Base-by-base conservation (phyloP, 2,329 filamentous ascomycete species). In the Aspergillus amoenus region DNA sequence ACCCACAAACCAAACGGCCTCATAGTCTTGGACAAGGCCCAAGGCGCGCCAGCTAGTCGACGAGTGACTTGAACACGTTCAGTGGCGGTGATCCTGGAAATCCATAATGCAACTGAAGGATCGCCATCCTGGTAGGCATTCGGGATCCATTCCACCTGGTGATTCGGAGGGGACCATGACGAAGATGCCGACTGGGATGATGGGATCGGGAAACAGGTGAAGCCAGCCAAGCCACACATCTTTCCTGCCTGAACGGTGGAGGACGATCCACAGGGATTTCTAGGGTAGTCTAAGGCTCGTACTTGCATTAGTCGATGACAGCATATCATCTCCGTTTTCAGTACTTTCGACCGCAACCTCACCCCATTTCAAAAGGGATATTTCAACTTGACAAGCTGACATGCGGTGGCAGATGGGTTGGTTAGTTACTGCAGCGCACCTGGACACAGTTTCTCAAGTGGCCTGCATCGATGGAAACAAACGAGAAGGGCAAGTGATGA, bases 301-400 rank as follows among this genome's bases (percentile, higher is more conserved):
- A 21, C 50, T 44, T 52, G 50, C 50, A 52, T 52, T 52, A 52
- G 50, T 34, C 41, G 41, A 21, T 45, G 40, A 27, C 30, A 45
- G 21, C 50, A 34, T 43, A 43, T 27, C 15, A 39, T 45, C 42
- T 44, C 42, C 50, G 42, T 39, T 45, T 18, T 34, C 17, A 17
- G 18, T 52, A 37, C 50, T 45, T 45, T 40, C 9, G 22, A 4
- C 32, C 50, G 30, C 30, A 17, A 7, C 43, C 22, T 43, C 21
- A 43, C 40, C 17, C 34, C 30, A 18, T 13, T 22, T 6, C n/a
- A 30, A 37, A 43, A 15, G 34, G n/a, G 30, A 45, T n/a, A 21
- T 15, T 7, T n/a, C 12, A 37, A 37, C 12, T 5, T 37, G 12
- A n/a, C 34, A 37, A 37, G 34, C 34, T 37, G 34, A 37, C 34